Evolutionary conservation across 2,329 filamentous ascomycete genomes (phyloP), one percentile per base, ranked within the genome.

Genomic region (Orbilia brochopaga): DNA sequence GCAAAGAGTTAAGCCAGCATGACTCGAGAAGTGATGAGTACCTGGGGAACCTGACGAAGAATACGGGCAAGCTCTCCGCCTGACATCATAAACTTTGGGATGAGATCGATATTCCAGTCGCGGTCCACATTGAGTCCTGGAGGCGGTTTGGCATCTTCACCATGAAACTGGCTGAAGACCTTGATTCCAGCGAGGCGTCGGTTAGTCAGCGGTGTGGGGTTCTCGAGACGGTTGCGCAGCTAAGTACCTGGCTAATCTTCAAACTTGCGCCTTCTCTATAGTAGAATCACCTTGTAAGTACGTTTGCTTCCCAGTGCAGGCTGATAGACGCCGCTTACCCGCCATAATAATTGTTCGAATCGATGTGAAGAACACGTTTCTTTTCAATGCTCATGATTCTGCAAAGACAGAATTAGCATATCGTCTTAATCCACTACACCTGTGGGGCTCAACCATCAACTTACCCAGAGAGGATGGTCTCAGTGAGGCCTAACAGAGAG

Each of bases 21-120:
- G 19, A 23, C 1, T 7, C 10, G 27, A 13, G 8, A 27, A 4
- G 21, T 5, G 24, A 24, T 11, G 42, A 8, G 15, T 59, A 73
- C 92, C 82, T 94, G 91, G 83, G 90, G 92, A 84, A 96, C 95
- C 81, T 95, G 90, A 78, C 95, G 88, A 79, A 99, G 88, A 79
- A 99, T 97, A 83, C 97, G 97, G 80, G 93, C 97, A 79, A 99
- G 85, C 83, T 99, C 93, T 81, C 94, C 94, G 74, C 95, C 96
- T 72, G 93, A 92, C 92, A 99, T 97, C 81, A 99, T 87, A 78
- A 99, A 88, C 85, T 99, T 99, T 76, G 94, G 93, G 54, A 99
- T 92, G 73, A 99, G 86, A 80, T 99, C 95, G 81, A 99, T 95
- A 85, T 97, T 97, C 94, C 94, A 99, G 51, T 74, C 66, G 30